phyloP scores from a whole-genome alignment of 2,329 filamentous ascomycete species.

The Knufia petricola region DNA sequence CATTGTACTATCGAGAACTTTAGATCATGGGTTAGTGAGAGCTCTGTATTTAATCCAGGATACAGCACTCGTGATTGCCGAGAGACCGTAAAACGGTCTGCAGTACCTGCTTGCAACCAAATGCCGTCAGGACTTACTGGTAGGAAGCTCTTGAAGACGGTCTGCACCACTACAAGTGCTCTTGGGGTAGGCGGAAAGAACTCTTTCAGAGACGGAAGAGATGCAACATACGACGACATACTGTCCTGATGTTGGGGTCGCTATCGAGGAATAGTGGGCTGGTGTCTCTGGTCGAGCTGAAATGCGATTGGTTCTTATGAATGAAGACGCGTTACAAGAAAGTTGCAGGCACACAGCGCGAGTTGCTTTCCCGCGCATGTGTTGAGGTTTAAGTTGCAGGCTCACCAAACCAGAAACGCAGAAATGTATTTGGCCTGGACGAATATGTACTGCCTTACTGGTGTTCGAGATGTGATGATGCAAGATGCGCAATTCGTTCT shows the following conservation, averaged over 20 bases:
- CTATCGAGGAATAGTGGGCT: not conserved
- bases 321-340: no score
- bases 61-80: no score
- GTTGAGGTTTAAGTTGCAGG: no score
- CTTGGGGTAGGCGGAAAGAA: conserved; percentile 33
- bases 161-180: conserved; percentile 29
- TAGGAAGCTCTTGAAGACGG: conserved; percentile 36
- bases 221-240: conserved; percentile 20
- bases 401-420: no score
- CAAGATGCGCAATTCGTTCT: not conserved
- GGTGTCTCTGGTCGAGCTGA: no score
- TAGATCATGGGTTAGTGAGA: conserved; percentile 30
- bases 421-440: no score
- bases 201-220: conserved; percentile 24
- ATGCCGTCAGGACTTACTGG: conserved; percentile 27
- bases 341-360: no score
- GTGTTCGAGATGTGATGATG: no score
- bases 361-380: no score
- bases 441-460: no score
- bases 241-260: not conserved
- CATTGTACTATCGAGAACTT: conserved; percentile 64
- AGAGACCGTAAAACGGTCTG: no score
- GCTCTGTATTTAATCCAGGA: not conserved
- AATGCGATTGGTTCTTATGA: no score
- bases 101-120: conserved; percentile 1